phyloP scores from a whole-genome alignment of 2,329 filamentous ascomycete genomes.

The Aspergillus pseudoviridinutans region DNA sequence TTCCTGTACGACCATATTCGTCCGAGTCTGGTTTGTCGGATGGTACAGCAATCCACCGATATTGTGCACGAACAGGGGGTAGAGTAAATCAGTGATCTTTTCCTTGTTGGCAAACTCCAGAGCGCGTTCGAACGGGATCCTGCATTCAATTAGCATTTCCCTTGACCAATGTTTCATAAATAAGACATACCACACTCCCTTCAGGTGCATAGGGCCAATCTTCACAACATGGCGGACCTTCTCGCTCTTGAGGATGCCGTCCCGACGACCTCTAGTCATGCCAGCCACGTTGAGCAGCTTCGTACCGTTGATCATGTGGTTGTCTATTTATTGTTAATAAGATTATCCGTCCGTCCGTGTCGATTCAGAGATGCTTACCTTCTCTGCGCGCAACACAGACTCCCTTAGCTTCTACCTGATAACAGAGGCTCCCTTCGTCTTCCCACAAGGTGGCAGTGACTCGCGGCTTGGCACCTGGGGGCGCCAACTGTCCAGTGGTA shows the following conservation, averaged over 20 bases:
- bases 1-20: constrained; percentile 82
- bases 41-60: constrained; percentile 92
- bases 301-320: constrained; percentile 99
- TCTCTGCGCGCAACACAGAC: constrained; percentile 93
- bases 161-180: neutral
- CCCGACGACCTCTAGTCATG: constrained; percentile 92
- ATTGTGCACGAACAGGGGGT: constrained; percentile 96
- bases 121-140: constrained; percentile 98
- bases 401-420: constrained; percentile 93
- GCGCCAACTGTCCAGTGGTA: constrained; percentile 85
- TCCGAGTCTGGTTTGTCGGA: constrained; percentile 73
- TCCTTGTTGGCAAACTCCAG: constrained; percentile 99
- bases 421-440: constrained; percentile 95
- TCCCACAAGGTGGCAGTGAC: constrained; percentile 98
- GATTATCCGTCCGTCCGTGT: neutral
- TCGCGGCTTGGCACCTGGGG: constrained; percentile 90
- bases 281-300: constrained; percentile 95
- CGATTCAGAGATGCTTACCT: constrained; percentile 54
- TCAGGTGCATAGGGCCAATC: constrained; percentile 98
- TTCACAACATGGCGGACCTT: constrained; percentile 97
- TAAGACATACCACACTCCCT: constrained; percentile 81
- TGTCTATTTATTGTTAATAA: constrained; percentile 57
- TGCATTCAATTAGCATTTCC: constrained; percentile 37
- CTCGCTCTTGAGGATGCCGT: constrained; percentile 96
- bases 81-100: constrained; percentile 93